Evolutionary conservation across 305 asterid genomes (phyloP), one percentile per base, ranked within the genome.

Genomic region (Fraxinus sp.): DNA sequence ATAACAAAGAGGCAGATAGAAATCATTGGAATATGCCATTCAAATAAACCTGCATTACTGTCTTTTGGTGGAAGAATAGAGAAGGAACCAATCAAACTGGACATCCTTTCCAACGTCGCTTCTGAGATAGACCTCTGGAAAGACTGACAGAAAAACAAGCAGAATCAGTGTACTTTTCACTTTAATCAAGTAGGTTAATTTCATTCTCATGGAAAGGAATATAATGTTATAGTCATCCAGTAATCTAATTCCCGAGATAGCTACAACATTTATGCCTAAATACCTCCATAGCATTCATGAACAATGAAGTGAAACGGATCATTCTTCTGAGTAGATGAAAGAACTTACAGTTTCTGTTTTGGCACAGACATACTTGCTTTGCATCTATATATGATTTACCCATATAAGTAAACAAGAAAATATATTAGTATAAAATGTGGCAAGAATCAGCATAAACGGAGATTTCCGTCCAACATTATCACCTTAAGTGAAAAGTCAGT

Each of bases 401-500:
- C 75, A 55, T 33, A 79, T 14, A 83, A 81, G 62, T 84, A 82
- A 85, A 57, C 30, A 82, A 82, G 64, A 80, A 83, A 72, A 68
- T 75, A 83, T 79, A 41, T 82, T 70, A 89, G 87, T 79, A 79
- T 22, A 43, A 77, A 75, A 49, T 77, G 7, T 35, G 68, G 57
- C 46, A 86, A 74, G 32, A 30, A 30, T 62, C 22, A 79, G 37
- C 24, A 75, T 36, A 26, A 81, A 72, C 55, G 82, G 77, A 74
- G 37, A 79, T 78, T 39, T 28, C 26, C 32, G 80, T 79, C 79
- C 83, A 79, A 77, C 49, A 71, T 46, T 79, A 73, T 43, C 79
- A 94, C 99, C 98, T 96, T 96, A 11, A 90, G 85, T 7, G 97
- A 92, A 84, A 96, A 96, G 85, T 96, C 97, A 28, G 87, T 79